Evolutionary conservation across 2,329 filamentous ascomycete species (phyloP).

Genomic region (Rosellinia necatrix): DNA sequence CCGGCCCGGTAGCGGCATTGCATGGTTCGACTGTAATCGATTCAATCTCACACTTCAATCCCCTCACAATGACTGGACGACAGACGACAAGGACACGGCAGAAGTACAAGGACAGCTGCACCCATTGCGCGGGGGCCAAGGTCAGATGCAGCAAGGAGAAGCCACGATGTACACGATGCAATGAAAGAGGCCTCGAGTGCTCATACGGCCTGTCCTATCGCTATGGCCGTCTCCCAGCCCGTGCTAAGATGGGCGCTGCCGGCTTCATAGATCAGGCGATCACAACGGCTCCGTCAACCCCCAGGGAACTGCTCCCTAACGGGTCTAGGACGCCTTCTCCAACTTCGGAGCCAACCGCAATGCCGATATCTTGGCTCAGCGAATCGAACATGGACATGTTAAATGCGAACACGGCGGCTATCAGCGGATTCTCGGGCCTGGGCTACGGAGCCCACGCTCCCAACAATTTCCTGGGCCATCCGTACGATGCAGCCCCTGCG

Average conservation of each 20-base stretch:
- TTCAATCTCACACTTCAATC: constrained; percentile 13
- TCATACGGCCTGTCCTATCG: constrained; percentile 33
- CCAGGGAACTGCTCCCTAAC: constrained; percentile 28
- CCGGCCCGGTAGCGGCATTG: constrained; percentile 13
- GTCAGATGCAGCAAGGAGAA: constrained; percentile 35
- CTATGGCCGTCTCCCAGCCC: constrained; percentile 33
- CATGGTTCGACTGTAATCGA: constrained; percentile 7
- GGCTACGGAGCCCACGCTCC: constrained; percentile 24
- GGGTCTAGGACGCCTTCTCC: constrained; percentile 29
- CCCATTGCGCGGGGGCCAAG: constrained; percentile 32
- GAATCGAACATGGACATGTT: constrained; percentile 24
- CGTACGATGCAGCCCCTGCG: constrained; percentile 15
- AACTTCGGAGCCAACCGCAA: constrained; percentile 18
- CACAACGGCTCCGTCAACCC: constrained; percentile 23
- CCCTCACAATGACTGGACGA: constrained; percentile 29
- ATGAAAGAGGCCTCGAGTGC: constrained; percentile 29
- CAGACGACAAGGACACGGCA: constrained; percentile 32
- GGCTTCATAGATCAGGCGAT: constrained; percentile 23
- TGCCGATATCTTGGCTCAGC: constrained; percentile 27
- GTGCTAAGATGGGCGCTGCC: constrained; percentile 24
- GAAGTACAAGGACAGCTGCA: constrained; percentile 36
- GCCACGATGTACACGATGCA: constrained; percentile 31
- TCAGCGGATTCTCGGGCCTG: constrained; percentile 24
- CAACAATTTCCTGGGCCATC: constrained; percentile 17
- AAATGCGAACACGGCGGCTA: constrained; percentile 17